Evolutionary conservation across 768 basidiomycete genomes (phyloP).

Genomic region (Tulasnella sp.): DNA sequence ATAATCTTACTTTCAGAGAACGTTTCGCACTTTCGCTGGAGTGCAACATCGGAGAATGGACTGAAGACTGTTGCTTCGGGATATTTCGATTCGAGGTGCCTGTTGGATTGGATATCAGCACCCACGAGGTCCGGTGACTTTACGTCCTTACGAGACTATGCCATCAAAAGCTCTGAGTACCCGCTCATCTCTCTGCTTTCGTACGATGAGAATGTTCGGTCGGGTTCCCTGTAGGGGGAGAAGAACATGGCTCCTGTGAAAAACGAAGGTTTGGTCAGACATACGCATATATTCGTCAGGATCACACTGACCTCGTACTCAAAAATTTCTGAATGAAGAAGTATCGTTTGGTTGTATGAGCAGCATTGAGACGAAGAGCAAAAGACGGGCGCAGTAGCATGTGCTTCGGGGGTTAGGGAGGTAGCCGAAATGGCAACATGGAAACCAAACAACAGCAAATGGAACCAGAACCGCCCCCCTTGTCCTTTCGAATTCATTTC

Average conservation of each 20-base stretch:
- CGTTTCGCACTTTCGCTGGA: constrained; percentile 4
- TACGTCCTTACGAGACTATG: constrained; percentile 1
- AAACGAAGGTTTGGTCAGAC: not conserved
- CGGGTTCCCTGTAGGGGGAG: not conserved
- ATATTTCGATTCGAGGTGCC: constrained; percentile 30
- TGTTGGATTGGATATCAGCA: constrained; percentile 31
- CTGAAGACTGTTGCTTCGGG: constrained; percentile 32
- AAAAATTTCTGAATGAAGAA: not conserved
- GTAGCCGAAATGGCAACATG: not conserved
- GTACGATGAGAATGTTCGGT: constrained; percentile 38
- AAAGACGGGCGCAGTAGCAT: not conserved
- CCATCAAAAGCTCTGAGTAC: constrained; percentile 31
- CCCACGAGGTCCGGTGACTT: not conserved
- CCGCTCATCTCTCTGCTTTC: constrained; percentile 39
- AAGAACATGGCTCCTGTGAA: not conserved
- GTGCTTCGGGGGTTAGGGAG: not conserved
- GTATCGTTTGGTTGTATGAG: not conserved
- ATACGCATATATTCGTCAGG: not conserved
- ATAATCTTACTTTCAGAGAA: not conserved
- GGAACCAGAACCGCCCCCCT: not conserved
- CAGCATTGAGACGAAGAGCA: not conserved
- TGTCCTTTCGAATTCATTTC: not conserved
- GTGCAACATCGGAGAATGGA: constrained; percentile 23
- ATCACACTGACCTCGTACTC: not conserved
- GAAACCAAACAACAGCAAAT: not conserved